phyloP scores from a whole-genome alignment of 176 grass and related monocot species.

The Hsuehochloa calcarea region DNA sequence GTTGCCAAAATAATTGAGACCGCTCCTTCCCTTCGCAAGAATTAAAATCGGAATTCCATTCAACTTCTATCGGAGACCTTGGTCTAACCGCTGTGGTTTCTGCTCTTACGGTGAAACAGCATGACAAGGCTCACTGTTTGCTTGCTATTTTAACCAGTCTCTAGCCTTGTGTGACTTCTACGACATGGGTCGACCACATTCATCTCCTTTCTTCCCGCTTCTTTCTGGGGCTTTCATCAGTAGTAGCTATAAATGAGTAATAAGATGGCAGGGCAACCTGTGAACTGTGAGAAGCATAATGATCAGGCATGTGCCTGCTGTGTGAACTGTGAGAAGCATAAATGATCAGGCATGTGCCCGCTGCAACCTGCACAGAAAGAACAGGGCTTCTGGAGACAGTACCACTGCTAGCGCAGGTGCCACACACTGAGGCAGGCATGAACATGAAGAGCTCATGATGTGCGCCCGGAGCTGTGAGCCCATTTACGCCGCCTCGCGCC shows the following conservation, averaged over 20 bases:
- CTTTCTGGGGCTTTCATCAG: background rate
- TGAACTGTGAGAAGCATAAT: conserved; percentile 33
- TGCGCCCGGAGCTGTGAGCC: conserved; percentile 30
- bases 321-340: conserved; percentile 19
- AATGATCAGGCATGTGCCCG: conserved; percentile 28
- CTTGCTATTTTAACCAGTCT: background rate
- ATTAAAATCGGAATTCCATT: background rate
- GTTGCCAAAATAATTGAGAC: background rate
- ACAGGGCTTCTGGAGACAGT: conserved; percentile 11
- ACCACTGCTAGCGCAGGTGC: conserved; percentile 21
- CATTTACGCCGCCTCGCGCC: conserved; percentile 24
- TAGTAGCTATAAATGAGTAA: conserved; percentile 27
- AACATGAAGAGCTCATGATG: conserved; percentile 33
- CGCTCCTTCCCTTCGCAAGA: background rate
- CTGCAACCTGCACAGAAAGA: conserved; percentile 22
- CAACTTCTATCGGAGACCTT: background rate
- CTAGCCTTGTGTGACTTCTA: background rate
- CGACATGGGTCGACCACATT: background rate
- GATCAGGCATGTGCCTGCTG: conserved; percentile 14
- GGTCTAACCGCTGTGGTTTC: background rate
- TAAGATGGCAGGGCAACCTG: conserved; percentile 12
- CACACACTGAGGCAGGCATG: background rate
- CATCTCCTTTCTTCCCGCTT: background rate
- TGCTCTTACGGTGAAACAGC: background rate
- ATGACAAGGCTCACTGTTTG: background rate